These are phyloP conservation scores for Ustilago nuda DNA, from an alignment of 1,284 basidiomycete species.

Conservation along the genomic window DNA sequence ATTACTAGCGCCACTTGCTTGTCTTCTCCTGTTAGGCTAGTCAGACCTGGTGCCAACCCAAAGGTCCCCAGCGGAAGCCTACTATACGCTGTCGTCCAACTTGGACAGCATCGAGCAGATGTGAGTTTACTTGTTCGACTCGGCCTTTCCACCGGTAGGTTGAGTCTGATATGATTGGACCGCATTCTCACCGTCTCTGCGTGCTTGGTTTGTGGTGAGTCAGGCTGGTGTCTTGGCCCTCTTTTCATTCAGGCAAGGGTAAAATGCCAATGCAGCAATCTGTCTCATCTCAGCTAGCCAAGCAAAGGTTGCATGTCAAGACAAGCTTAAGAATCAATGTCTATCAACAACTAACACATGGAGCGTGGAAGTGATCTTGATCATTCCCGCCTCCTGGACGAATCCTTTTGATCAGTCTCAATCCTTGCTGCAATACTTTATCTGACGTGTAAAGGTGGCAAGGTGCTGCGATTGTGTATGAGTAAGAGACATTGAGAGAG, in stretches of 20 bases:
- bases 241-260: too few relatives aligned
- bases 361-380: too few relatives aligned
- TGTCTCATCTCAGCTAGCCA: too few relatives aligned
- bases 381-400: too few relatives aligned
- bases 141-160: neutral
- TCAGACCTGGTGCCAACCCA: neutral
- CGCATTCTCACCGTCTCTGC: too few relatives aligned
- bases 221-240: neutral
- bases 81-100: neutral
- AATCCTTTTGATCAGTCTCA: too few relatives aligned
- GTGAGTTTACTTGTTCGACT: neutral
- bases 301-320: too few relatives aligned
- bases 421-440: too few relatives aligned
- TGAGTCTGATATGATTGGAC: too few relatives aligned
- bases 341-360: too few relatives aligned
- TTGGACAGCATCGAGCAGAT: neutral
- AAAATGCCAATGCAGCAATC: too few relatives aligned
- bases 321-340: too few relatives aligned
- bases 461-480: conserved; percentile 6
- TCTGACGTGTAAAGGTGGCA: neutral
- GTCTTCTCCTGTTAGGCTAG: neutral
- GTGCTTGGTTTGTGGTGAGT: neutral
- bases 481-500: conserved; percentile 6
- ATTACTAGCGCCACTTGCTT: neutral
- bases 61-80: conserved; percentile 1